Evolutionary conservation across 1,284 basidiomycete genomes (phyloP), one percentile per base, ranked within the genome.

Genomic region (Malassezia japonica): DNA sequence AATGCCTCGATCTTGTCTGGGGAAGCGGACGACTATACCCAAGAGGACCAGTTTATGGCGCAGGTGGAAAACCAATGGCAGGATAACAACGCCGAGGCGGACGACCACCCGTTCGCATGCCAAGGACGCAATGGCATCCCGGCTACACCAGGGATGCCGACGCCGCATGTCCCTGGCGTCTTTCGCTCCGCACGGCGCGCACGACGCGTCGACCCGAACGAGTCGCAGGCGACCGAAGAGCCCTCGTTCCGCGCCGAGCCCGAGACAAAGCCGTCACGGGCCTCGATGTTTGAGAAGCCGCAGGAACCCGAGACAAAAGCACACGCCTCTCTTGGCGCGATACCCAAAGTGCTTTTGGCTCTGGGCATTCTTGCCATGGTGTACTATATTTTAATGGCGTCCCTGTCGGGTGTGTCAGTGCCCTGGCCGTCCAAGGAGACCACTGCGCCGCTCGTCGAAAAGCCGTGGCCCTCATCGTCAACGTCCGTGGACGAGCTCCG

Each of bases 41-140:
- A 54, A 25, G 51, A 54, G 24, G 51, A 54, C 9, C 16, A 36
- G 12, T 54, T 54, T 28, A 48, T 54, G 46, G 28, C 21, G 23
- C 51, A 37, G 13, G 45, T 54, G 27, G 51, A 54, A 16, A 35
- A 31, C 15, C 28, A 48, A 21, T 47, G 39, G 44, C 25, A 20
- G 18, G 27, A 12, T 6, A 12, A 40, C 23, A 9, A 13, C 27
- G 28, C 38, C 10, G 21, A 25, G 15, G 20, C 38, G 15, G 20
- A 40, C 16, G 38, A 13, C 15, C 7, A n/a, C 15, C 38, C 38
- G 23, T 28, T 28, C 8, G 21, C 38, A 15, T 6, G 15, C 15
- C 32, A 16, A 2, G 32, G 6, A 12, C 6, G 27, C 27, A 6
- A 28, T 2, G 9, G 15, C 15, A 2, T 3, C 32, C 15, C 3